Evolutionary conservation across 768 basidiomycete genomes (phyloP), one percentile per base, ranked within the genome.

Genomic region (Lactarius hatsudake): DNA sequence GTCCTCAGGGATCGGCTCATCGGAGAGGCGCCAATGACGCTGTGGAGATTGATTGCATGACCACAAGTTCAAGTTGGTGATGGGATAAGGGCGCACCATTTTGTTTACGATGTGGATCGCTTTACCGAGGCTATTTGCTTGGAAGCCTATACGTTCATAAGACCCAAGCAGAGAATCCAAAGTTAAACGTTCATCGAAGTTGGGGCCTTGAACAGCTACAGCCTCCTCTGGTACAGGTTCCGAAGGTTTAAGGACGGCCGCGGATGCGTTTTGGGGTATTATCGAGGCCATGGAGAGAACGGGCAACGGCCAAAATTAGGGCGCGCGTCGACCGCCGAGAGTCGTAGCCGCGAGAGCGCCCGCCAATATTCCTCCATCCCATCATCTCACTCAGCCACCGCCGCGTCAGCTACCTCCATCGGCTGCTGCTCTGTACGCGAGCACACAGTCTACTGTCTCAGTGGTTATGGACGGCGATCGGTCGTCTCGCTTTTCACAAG

Each of bases 101-200:
- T 87, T 87, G 75, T 98, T 89, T 32, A 98, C 91, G 61, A 97
- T 89, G 34, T 90, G 84, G 54, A 98, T 93, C 1, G 96, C 96
- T 71, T 83, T 86, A 2, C 91, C 91, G 2, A 99, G 79, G 65
- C 92, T 94, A 62, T 88, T 96, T n/a, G 97, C 97, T 76, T 99
- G 97, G 75, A 98, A 99, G 23, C 97, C 97, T 61, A 98, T 97
- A 40, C 88, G 85, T 74, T 91, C 87, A 79, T 97, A 99, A 73
- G 85, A 88, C 42, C 79, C 75, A 45, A 99, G 78, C 69, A 99
- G 84, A 42, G 84, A 79, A 54, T 88, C 81, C 32, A 99, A 79
- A 57, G 86, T 86, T 26, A 86, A 74, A 1, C 81, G 76, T n/a
- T 84, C 75, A 69, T 92, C 90, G 72, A 98, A 91, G 76, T 96